phyloP scores from a whole-genome alignment of 2,329 filamentous ascomycete species.

The Fusarium coicis region DNA sequence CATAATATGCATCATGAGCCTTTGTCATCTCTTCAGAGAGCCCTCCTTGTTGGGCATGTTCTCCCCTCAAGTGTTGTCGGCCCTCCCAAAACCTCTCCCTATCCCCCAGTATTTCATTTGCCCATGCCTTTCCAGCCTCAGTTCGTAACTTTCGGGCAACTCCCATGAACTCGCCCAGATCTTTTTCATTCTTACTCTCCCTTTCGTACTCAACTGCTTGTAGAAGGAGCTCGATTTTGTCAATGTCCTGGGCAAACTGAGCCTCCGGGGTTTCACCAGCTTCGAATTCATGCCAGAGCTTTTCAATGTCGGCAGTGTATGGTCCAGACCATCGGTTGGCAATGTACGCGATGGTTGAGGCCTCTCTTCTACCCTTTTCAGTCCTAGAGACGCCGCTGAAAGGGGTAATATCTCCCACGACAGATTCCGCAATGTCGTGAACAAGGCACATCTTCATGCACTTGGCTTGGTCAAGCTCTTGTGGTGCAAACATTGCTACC shows the following conservation, averaged over 20 bases:
- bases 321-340: slow-evolving; percentile 74
- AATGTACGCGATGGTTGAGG: slow-evolving; percentile 91
- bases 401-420: slow-evolving; percentile 98
- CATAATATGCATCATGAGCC: slow-evolving; percentile 36
- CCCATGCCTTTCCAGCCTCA: slow-evolving; percentile 84
- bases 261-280: slow-evolving; percentile 84
- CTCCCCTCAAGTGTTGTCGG: slow-evolving; percentile 58
- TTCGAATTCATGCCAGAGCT: slow-evolving; percentile 95
- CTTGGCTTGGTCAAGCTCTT: slow-evolving; percentile 76
- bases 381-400: slow-evolving; percentile 86
- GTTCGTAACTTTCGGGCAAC: slow-evolving; percentile 79
- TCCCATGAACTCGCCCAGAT: slow-evolving; percentile 87
- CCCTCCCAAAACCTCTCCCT: slow-evolving; percentile 76
- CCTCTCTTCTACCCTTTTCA: slow-evolving; percentile 90
- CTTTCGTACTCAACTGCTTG: slow-evolving; percentile 98
- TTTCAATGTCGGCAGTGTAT: slow-evolving; percentile 75
- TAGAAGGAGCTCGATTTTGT: slow-evolving; percentile 93
- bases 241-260: slow-evolving; percentile 92
- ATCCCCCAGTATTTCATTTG: slow-evolving; percentile 78
- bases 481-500: slow-evolving; percentile 88
- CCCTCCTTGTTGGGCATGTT: slow-evolving; percentile 53
- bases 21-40: slow-evolving; percentile 47
- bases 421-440: slow-evolving; percentile 95
- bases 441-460: slow-evolving; percentile 96
- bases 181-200: slow-evolving; percentile 68